phyloP scores from a whole-genome alignment of 495 filamentous ascomycete species.

The Mycothermus thermophilus region DNA sequence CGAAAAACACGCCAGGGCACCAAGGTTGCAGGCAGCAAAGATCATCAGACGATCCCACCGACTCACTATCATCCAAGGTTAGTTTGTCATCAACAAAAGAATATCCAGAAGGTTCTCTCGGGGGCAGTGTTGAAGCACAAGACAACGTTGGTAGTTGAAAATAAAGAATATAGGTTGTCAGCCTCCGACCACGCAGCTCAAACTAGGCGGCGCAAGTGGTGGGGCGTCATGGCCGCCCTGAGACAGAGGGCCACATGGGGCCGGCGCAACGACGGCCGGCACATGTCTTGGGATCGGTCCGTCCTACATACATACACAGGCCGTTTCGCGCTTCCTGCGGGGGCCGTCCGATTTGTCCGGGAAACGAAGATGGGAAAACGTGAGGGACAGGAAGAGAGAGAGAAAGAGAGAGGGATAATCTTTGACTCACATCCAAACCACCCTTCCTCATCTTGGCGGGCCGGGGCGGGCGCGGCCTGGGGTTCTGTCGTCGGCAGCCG shows the following conservation, averaged over 20 bases:
- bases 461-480: conserved; percentile 76
- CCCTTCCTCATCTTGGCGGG: conserved; percentile 86
- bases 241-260: too few relatives aligned
- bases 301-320: too few relatives aligned
- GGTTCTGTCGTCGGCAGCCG: conserved; percentile 75
- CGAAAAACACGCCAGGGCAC: conserved; percentile 80
- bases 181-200: too few relatives aligned
- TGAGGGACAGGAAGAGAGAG: background rate
- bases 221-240: too few relatives aligned
- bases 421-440: conserved; percentile 87
- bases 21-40: conserved; percentile 83
- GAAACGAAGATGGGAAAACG: background rate
- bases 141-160: conserved; percentile 1
- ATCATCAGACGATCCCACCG: conserved; percentile 92
- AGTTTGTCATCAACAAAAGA: conserved; percentile 18
- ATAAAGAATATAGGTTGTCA: background rate
- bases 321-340: too few relatives aligned
- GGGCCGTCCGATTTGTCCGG: too few relatives aligned
- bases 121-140: background rate
- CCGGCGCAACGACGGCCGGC: too few relatives aligned
- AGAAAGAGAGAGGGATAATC: too few relatives aligned
- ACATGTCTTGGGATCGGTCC: too few relatives aligned
- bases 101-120: background rate
- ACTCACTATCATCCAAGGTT: conserved; percentile 57
- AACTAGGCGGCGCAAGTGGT: background rate